Evolutionary conservation across 2,329 filamentous ascomycete species (phyloP), one percentile per base, ranked within the genome.

Genomic region (Scedosporium minutisporum): DNA sequence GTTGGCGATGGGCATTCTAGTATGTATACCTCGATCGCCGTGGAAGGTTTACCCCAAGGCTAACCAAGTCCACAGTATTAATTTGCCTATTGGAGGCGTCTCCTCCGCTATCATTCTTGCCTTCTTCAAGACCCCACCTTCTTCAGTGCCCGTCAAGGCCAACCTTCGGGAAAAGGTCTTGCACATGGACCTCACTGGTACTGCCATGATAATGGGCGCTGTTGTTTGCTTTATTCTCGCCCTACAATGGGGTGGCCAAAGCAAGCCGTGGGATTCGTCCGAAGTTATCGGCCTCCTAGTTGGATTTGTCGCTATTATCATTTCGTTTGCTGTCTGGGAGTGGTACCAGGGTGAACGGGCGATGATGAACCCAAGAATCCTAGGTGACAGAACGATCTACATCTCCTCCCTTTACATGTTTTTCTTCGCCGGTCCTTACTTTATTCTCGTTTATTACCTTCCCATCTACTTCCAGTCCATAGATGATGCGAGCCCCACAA

Each of bases 381-480:
- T 79, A 61, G 70, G 67, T 25, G 66, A 75, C 33, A 75, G 78
- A 1, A 73, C 68, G 3, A 71, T 81, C 4, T 66, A 69, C 18
- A 68, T 72, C 0, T 70, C 69, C 0, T 67, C 70, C 7, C 67
- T 72, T 46, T 73, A 73, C 58, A 69, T 71, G 38, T 33, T 55
- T 25, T 73, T 77, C 51, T 71, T 75, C 23, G 71, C 74, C 46
- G 72, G 76, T 48, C 73, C 71, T 1, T 67, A 70, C 0, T 71
- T 73, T 61, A 65, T 72, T 33, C 62, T 68, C 16, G 64, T 78
- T 23, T 78, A 77, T 64, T 78, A 74, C 63, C 63, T 79, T 0
- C 76, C 77, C 1, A 75, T 79, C 42, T 80, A 76, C 75, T 80
- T 80, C 66, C 77, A 79, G 65, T 74, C 77, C 4, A 74, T 80